These are phyloP conservation scores for Luffa acutangula DNA, from an alignment of 306 rosid species.

Conservation along the genomic window DNA sequence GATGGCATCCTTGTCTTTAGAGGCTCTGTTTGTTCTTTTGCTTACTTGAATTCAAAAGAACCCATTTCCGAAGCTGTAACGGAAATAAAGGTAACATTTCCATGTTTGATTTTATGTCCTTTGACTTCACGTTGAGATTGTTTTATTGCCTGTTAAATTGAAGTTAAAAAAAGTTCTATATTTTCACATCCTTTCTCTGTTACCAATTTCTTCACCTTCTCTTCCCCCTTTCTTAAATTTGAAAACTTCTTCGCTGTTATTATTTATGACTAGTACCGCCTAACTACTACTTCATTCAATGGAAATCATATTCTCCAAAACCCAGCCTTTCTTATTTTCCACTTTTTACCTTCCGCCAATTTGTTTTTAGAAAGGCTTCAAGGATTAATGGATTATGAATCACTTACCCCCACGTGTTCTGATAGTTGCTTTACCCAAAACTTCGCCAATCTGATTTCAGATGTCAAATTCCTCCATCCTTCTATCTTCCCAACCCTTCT, in stretches of 20 bases:
- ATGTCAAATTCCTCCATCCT: background rate
- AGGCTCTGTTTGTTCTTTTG: slow-evolving; percentile 76
- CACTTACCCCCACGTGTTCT: background rate
- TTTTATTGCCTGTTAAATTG: background rate
- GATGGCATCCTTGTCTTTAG: slow-evolving; percentile 54
- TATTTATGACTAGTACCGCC: background rate
- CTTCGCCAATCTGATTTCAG: background rate
- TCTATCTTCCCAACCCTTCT: background rate
- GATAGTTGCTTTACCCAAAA: background rate
- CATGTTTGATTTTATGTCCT: background rate
- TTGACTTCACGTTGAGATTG: background rate
- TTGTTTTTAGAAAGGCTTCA: background rate
- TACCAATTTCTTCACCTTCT: background rate
- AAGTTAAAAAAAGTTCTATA: background rate
- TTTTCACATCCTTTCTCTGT: background rate
- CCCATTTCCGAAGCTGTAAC: slow-evolving; percentile 60
- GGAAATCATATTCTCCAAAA: background rate
- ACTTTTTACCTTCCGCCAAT: background rate
- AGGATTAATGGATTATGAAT: background rate
- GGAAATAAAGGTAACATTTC: slow-evolving; percentile 59
- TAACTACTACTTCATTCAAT: background rate
- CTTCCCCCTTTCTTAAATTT: too few species aligned
- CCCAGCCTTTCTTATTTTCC: background rate
- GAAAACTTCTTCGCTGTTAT: background rate
- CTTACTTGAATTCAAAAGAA: slow-evolving; percentile 66